Base-by-base conservation (phyloP, 441 rosid genomes). In the Melianthus villosus region DNA sequence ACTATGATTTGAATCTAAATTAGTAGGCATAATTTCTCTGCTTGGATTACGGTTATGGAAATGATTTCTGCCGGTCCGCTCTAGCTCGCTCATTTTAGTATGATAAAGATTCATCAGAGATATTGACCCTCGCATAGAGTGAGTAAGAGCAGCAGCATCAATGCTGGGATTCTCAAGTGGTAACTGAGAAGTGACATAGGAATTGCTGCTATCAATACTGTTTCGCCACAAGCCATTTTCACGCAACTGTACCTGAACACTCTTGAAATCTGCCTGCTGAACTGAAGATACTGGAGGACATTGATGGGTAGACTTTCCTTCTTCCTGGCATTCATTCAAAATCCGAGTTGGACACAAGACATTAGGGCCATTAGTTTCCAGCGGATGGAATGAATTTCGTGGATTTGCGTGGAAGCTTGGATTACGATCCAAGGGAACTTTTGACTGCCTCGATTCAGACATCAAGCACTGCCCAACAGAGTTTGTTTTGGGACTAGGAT, bases 231-330 rank as follows among this genome's bases (percentile, higher is more conserved):
- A 69, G 52, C 46, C 56, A 53, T 63, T 52, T 16, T 53, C 67
- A 57, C 35, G 31, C 34, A 49, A 42, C 22, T 59, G 69, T 15
- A 47, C 36, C 33, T 35, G 45, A 46, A 28, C 44, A 53, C 49
- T 51, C 38, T 34, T 58, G 34, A 63, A 46, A 55, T 63, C 78
- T 62, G 44, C 59, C 13, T 9, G 60, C 51, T 50, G 69, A 33
- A 57, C 27, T 14, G 75, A 75, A 60, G 77, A 71, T 25, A 64
- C 10, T 23, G 68, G 71, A 51, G 71, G 69, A 17, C 67, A 68
- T 42, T 45, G 59, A 56, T 54, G 26, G 0, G 55, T 42, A 48
- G 69, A 34, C 51, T 53, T 49, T 56, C 29, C 46, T 17, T 16
- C 39, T 51, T 44, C 41, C 41, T 47, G 68, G 37, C 53, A 40